Evolutionary conservation across 495 filamentous ascomycete species (phyloP).

Genomic region (Tuber aestivum): DNA sequence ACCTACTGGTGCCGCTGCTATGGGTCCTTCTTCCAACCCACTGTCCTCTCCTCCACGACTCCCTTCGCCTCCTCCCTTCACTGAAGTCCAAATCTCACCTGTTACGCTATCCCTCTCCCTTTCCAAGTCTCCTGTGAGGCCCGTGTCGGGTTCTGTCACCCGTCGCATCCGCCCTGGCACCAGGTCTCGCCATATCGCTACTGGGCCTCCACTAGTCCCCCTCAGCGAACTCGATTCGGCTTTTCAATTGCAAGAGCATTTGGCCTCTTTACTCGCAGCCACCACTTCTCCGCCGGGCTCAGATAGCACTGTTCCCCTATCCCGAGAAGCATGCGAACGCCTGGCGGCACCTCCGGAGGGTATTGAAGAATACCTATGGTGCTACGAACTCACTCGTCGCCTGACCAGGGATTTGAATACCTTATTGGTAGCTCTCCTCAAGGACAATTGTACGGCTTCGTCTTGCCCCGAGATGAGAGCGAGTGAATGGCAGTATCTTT

Average conservation of each 20-base stretch:
- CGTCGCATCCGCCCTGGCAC: slow-evolving; percentile 89
- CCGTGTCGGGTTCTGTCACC: slow-evolving; percentile 43
- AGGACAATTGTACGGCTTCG: slow-evolving; percentile 73
- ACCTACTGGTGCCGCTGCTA: not conserved
- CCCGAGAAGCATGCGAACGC: slow-evolving; percentile 60
- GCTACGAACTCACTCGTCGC: slow-evolving; percentile 95
- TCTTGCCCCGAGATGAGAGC: slow-evolving; percentile 98
- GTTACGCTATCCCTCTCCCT: slow-evolving; percentile 55
- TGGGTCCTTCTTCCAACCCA: not conserved
- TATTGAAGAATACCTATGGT: slow-evolving; percentile 81
- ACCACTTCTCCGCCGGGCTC: slow-evolving; percentile 54
- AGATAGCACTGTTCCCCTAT: slow-evolving; percentile 58
- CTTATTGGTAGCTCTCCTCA: slow-evolving; percentile 83
- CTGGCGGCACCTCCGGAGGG: slow-evolving; percentile 73
- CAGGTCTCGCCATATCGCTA: slow-evolving; percentile 80
- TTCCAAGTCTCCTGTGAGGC: slow-evolving; percentile 66
- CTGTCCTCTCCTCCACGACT: slow-evolving; percentile 37
- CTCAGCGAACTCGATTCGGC: slow-evolving; percentile 87
- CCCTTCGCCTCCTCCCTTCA: slow-evolving; percentile 41
- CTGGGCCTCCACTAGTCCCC: slow-evolving; percentile 80
- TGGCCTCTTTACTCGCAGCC: slow-evolving; percentile 79
- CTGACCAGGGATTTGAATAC: slow-evolving; percentile 87
- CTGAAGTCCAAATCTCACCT: slow-evolving; percentile 40
- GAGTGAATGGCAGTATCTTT: slow-evolving; percentile 97
- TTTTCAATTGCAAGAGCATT: slow-evolving; percentile 97